Evolutionary conservation across 768 basidiomycete species (phyloP).

Genomic region (Nidularia pulvinata): DNA sequence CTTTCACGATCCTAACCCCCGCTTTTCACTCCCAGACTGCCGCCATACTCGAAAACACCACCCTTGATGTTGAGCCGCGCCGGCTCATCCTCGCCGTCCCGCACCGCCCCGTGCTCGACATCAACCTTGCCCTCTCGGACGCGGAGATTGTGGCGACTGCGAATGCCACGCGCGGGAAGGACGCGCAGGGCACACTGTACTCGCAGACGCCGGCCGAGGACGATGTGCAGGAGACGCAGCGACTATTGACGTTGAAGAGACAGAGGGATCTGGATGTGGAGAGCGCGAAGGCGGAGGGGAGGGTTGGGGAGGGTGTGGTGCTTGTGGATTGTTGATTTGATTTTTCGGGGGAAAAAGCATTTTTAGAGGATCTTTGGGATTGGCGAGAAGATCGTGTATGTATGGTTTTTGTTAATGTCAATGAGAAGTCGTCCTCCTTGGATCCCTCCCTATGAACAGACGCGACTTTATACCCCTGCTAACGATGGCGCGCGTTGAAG

Average conservation of each 20-base stretch:
- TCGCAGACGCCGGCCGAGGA: not conserved
- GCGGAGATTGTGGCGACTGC: conserved; percentile 41
- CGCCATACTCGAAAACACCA: conserved; percentile 39
- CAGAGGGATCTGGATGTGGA: conserved; percentile 63
- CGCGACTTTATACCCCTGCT: too few relatives aligned
- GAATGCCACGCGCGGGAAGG: conserved; percentile 2
- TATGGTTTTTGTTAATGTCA: too few relatives aligned
- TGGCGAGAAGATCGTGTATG: too few relatives aligned
- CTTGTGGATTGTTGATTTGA: conserved; percentile 10
- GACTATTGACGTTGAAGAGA: conserved; percentile 50
- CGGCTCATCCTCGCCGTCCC: conserved; percentile 56
- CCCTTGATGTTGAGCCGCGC: conserved; percentile 66
- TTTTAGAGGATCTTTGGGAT: too few relatives aligned
- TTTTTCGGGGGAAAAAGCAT: too few relatives aligned
- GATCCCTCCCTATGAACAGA: too few relatives aligned
- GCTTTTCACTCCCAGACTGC: conserved; percentile 36
- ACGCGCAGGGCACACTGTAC: not conserved
- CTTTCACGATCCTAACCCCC: not conserved
- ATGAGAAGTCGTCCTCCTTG: too few relatives aligned
- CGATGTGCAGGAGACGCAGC: conserved; percentile 21
- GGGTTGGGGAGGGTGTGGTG: conserved; percentile 48
- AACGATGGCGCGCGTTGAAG: too few relatives aligned
- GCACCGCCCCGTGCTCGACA: conserved; percentile 45
- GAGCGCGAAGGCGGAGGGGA: conserved; percentile 67
- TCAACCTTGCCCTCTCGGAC: conserved; percentile 57